These are phyloP conservation scores for Talaromyces sp. DNA, from an alignment of 2,329 filamentous ascomycete species.

Conservation along the genomic window DNA sequence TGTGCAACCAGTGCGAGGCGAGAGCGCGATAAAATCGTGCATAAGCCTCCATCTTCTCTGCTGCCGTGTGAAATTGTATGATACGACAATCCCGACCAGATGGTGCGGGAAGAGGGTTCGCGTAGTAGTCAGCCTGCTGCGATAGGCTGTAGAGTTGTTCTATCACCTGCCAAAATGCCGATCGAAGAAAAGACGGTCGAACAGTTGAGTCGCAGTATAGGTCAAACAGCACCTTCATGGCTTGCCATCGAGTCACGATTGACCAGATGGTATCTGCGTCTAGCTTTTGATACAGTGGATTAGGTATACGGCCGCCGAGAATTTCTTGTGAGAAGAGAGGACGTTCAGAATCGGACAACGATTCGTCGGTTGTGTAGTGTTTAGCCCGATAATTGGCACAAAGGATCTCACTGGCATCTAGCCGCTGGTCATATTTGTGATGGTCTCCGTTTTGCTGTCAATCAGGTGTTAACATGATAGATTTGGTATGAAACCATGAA, in stretches of 20 bases:
- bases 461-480: neutral
- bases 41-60: constrained; percentile 5
- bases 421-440: constrained; percentile 6
- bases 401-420: neutral
- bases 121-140: neutral
- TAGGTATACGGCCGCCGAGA: neutral
- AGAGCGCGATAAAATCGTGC: constrained; percentile 11
- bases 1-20: constrained; percentile 1
- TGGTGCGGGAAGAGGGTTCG: neutral
- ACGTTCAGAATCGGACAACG: neutral
- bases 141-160: neutral
- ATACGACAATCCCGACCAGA: neutral
- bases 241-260: constrained; percentile 14
- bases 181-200: constrained; percentile 1
- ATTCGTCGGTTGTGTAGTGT: neutral
- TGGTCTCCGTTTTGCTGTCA: constrained; percentile 6
- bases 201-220: constrained; percentile 12
- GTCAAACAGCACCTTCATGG: constrained; percentile 12
- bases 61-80: neutral
- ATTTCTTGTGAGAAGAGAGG: neutral
- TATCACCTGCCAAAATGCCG: neutral
- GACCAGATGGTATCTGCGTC: constrained; percentile 2
- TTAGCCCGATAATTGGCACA: neutral
- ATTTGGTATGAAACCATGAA: neutral
- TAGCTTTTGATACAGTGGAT: neutral